A percentile compares a stretch with the other conserved stretches of the same genome.
Conservation (phyloP, 2,329 filamentous ascomycete species). For the Aspergillus neoniger region DNA sequence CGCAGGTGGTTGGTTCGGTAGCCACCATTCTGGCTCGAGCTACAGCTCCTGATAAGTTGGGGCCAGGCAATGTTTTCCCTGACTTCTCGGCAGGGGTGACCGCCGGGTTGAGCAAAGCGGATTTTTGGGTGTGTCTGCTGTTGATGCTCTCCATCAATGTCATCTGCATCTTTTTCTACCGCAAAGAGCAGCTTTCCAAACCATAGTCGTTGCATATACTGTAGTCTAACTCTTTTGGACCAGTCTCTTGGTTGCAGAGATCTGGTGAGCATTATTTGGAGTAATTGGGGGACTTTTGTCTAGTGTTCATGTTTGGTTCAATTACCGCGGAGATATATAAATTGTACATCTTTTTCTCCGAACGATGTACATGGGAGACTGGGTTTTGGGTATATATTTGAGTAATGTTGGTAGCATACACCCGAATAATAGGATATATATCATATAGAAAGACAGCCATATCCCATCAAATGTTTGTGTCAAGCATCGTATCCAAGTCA, state of each 20-base stretch:
- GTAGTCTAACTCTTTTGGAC: too few relatives aligned
- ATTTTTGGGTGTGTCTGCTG: constrained; percentile 46
- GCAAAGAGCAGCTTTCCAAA: constrained; percentile 46
- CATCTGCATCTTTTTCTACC: constrained; percentile 39
- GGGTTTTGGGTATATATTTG: too few relatives aligned
- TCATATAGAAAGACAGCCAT: too few relatives aligned
- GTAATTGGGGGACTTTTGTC: not conserved
- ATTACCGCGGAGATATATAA: too few relatives aligned
- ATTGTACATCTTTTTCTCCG: not conserved
- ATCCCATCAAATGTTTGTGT: too few relatives aligned
- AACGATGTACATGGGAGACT: not conserved
- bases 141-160: constrained; percentile 15
- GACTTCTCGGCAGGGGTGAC: constrained; percentile 36
- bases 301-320: not conserved
- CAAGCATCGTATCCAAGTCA: too few relatives aligned
- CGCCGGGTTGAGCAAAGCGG: constrained; percentile 34
- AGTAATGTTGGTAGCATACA: too few relatives aligned
- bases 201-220: constrained; percentile 26
- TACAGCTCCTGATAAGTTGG: constrained; percentile 60
- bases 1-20: constrained; percentile 56
- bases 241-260: too few relatives aligned
- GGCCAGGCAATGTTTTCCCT: constrained; percentile 63
- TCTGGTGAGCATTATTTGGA: not conserved
- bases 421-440: too few relatives aligned
- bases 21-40: constrained; percentile 63